Evolutionary conservation across 148 eudicot species (phyloP), one percentile per base, ranked within the genome.

Genomic region (Rhododendron vialii): DNA sequence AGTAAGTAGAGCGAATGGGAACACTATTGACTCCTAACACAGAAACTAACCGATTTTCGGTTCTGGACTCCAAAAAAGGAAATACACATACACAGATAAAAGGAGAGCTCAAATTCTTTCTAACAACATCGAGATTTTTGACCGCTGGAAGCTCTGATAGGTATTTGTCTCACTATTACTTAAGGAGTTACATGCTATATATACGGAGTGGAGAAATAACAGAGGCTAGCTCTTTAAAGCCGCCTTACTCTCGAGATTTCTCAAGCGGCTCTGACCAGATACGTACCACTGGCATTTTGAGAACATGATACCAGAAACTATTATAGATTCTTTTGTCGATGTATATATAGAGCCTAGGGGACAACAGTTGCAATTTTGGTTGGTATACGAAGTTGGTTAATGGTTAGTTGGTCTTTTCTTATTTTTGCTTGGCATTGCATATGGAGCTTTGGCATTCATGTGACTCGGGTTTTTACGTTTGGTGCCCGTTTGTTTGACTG

Each of bases 111-210:
- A 67, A 3, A 53, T 61, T 77, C 53, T 47, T 76, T 83, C 69
- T 47, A 65, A 71, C 85, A 15, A 48, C 41, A 65, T 35, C 50
- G 36, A 67, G 57, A 89, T 41, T 84, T 51, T 80, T 78, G 20
- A 80, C 84, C 13, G 71, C 51, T 10, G 36, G 18, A 61, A 61
- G 48, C 18, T 50, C 80, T 43, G 75, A 36, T 86, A 28, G 59
- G 28, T 76, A 45, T 43, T 80, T 28, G 63, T 67, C 83, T 15
- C n/a, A 9, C 22, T 57, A 83, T 15, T 57, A 73, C 59, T 36
- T 6, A 57, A 57, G 22, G 77, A 13, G 38, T 14, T 71, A 82
- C 33, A 82, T 59, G 41, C 48, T 71, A n/a, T 80, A 53, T n/a
- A n/a, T 67, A 71, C 75, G 48, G 50, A 17, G 41, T n/a, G 75